Evolutionary conservation across 306 rosid genomes (phyloP).

Genomic region (Malus sieversii): DNA sequence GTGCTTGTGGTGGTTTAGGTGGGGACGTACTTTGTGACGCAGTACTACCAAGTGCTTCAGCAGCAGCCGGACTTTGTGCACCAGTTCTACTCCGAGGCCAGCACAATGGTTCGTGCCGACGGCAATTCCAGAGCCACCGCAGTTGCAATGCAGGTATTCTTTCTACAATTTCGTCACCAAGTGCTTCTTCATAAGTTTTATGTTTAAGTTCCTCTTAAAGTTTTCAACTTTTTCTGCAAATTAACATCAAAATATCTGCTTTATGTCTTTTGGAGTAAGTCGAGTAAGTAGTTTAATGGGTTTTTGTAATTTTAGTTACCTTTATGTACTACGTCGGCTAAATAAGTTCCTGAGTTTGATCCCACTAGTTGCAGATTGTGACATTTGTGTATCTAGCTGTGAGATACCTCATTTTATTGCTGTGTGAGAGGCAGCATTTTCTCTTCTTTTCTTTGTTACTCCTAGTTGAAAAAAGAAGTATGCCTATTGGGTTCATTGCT

Average conservation of each 20-base stretch:
- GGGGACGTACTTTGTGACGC: slow-evolving; percentile 94
- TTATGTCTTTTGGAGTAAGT: neutral
- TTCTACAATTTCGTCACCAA: neutral
- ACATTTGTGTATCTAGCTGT: neutral
- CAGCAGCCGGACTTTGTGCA: slow-evolving; percentile 76
- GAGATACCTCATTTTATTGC: neutral
- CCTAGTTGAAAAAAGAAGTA: neutral
- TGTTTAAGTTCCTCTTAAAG: neutral
- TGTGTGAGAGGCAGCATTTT: neutral
- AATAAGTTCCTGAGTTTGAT: neutral
- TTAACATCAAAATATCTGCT: neutral
- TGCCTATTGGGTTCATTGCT: neutral
- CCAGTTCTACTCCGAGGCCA: slow-evolving; percentile 90
- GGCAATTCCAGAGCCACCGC: slow-evolving; percentile 68
- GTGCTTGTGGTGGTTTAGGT: slow-evolving; percentile 36
- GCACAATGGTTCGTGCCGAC: slow-evolving; percentile 83
- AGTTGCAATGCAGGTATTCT: slow-evolving; percentile 70
- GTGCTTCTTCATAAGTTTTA: neutral
- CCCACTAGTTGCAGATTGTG: neutral
- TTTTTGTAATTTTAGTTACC: neutral
- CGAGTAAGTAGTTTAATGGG: neutral
- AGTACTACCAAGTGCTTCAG: slow-evolving; percentile 91
- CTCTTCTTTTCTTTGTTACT: neutral
- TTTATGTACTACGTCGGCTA: neutral
- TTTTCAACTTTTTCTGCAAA: neutral